Percentiles rank a stretch among this genome's conserved stretches.
Evolutionary conservation across 1,284 basidiomycete species (phyloP).

Genomic region (Coniferiporia weirii): DNA sequence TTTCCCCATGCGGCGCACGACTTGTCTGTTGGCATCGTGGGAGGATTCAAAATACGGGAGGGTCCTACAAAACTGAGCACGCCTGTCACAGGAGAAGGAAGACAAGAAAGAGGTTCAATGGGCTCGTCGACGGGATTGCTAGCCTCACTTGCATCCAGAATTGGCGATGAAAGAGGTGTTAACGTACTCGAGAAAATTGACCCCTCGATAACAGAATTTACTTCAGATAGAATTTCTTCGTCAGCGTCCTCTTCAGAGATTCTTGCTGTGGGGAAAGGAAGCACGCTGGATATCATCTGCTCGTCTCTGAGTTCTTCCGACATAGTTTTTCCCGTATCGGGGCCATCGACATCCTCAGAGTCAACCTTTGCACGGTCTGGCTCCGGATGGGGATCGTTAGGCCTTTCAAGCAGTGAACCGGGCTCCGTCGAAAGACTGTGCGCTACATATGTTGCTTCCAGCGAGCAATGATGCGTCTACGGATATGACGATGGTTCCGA

Average conservation of each 20-base stretch:
- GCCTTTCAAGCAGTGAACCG: neutral
- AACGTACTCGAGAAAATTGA: slow-evolving; percentile 1
- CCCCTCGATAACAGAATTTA: neutral
- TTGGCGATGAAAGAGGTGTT: slow-evolving; percentile 15
- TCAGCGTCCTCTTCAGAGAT: neutral
- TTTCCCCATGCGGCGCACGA: neutral
- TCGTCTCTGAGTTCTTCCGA: neutral
- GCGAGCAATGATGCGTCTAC: neutral
- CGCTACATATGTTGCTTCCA: neutral
- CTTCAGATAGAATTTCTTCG: neutral
- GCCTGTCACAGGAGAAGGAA: neutral
- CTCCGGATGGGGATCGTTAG: neutral
- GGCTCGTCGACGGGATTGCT: neutral
- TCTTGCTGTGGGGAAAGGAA: neutral
- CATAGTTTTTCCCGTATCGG: neutral
- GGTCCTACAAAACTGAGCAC: neutral
- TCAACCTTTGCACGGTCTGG: neutral
- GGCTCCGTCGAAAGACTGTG: neutral
- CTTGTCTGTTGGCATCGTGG: neutral
- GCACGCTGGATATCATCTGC: neutral
- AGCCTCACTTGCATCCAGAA: neutral
- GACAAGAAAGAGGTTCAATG: slow-evolving; percentile 2
- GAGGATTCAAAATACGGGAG: neutral
- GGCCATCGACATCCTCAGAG: neutral
- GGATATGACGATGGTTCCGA: neutral